Evolutionary conservation across 2,329 filamentous ascomycete genomes (phyloP).

Genomic region (Capronia epimyces): DNA sequence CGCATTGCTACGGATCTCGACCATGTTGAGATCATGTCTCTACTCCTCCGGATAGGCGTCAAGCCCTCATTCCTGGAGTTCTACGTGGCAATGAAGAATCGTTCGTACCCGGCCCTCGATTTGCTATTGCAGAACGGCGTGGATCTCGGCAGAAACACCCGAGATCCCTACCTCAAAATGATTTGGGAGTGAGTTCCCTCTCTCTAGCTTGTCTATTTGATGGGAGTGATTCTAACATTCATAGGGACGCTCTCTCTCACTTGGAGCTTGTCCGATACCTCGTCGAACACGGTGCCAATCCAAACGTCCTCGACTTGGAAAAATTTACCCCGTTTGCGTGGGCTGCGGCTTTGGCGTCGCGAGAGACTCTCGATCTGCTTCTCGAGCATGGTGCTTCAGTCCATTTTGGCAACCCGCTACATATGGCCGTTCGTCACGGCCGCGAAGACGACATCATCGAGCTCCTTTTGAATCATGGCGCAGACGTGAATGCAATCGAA

Average conservation of each 20-base stretch:
- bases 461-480: not conserved
- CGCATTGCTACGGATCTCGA: too few relatives aligned
- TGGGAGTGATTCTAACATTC: constrained; percentile 9
- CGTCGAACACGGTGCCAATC: constrained; percentile 31
- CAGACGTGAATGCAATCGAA: not conserved
- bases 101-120: constrained; percentile 2
- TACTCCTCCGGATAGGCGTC: not conserved
- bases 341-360: constrained; percentile 25
- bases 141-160: constrained; percentile 25
- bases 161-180: constrained; percentile 24
- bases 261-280: constrained; percentile 30
- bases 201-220: constrained; percentile 3
- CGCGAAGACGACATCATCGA: not conserved
- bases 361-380: constrained; percentile 27
- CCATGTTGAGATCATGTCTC: too few relatives aligned
- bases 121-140: constrained; percentile 15
- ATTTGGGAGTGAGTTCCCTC: constrained; percentile 25
- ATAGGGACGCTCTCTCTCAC: constrained; percentile 25
- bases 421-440: constrained; percentile 3
- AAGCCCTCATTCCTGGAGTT: constrained; percentile 1
- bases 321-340: constrained; percentile 29
- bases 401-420: constrained; percentile 7
- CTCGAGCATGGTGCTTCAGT: constrained; percentile 15
- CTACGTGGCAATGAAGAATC: not conserved
- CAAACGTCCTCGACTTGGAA: constrained; percentile 28